Conservation (phyloP, 495 filamentous ascomycete species). For the Cryomyces minteri region DNA sequence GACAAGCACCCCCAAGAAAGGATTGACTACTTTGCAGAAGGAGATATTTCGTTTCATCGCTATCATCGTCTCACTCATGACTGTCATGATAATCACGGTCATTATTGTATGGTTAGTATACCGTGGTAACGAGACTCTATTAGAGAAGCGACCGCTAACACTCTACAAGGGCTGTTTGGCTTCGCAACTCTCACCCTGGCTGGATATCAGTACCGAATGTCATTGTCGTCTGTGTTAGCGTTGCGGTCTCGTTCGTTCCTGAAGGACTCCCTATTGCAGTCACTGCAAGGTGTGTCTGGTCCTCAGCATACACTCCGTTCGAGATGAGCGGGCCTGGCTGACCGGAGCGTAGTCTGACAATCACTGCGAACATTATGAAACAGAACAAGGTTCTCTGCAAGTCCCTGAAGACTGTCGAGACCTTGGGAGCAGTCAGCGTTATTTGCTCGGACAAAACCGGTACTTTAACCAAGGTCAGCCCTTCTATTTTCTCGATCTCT, state of each 20-base stretch:
- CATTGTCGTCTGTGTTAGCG: constrained; percentile 19
- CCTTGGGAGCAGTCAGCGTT: too few species aligned
- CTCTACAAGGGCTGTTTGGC: constrained; percentile 11
- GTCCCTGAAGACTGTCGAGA: constrained; percentile 18
- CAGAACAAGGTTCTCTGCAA: constrained; percentile 17
- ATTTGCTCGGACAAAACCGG: too few species aligned
- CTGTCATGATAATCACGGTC: constrained; percentile 2
- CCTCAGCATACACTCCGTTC: too few species aligned
- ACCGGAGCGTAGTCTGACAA: constrained; percentile 19
- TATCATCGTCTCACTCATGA: too few species aligned
- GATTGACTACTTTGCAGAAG: constrained; percentile 13
- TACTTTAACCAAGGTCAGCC: too few species aligned
- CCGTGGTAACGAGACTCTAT: too few species aligned
- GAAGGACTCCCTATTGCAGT: constrained; percentile 23
- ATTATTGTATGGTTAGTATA: too few species aligned
- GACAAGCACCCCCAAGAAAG: constrained; percentile 10
- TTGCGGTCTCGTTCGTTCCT: constrained; percentile 22
- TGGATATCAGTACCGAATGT: constrained; percentile 17
- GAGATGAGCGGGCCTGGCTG: too few species aligned
- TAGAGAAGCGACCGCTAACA: too few species aligned
- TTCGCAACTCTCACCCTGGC: constrained; percentile 5
- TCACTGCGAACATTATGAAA: constrained; percentile 20
- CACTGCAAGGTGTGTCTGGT: too few species aligned
- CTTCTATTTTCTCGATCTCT: too few species aligned
- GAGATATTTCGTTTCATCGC: constrained; percentile 22